Evolutionary conservation across 31 red algal genomes (phyloP).

Genomic region (Asparagopsis taxiformis): DNA sequence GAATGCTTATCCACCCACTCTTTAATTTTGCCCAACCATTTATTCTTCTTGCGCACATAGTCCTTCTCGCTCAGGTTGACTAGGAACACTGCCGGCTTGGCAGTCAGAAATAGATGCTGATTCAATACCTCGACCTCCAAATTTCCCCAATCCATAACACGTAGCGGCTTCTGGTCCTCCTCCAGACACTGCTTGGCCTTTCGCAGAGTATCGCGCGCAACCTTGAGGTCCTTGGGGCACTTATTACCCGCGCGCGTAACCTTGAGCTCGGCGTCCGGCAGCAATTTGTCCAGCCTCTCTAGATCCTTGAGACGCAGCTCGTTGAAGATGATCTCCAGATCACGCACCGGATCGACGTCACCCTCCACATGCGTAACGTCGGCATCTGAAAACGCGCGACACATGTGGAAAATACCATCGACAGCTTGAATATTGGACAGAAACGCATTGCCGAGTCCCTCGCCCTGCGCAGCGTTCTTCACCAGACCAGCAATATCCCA

Average conservation of each 20-base stretch:
- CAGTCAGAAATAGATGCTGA: conserved; percentile 90
- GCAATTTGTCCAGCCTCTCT: conserved; percentile 60
- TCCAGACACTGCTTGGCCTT: conserved; percentile 76
- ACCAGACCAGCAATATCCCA: conserved; percentile 99
- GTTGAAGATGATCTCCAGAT: conserved; percentile 87
- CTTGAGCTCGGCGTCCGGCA: conserved; percentile 73
- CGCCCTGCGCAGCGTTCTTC: conserved; percentile 88
- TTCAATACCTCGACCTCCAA: conserved; percentile 91
- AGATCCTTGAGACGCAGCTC: conserved; percentile 96
- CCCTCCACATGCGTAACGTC: conserved; percentile 98
- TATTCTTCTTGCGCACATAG: conserved; percentile 95
- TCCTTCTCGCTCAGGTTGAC: conserved; percentile 97
- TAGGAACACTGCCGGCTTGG: conserved; percentile 93
- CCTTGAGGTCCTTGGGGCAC: conserved; percentile 82
- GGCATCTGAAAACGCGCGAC: conserved; percentile 90
- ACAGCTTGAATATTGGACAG: conserved; percentile 96
- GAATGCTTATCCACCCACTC: conserved; percentile 87
- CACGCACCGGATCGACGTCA: conserved; percentile 84
- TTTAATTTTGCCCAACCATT: conserved; percentile 94
- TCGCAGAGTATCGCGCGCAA: conserved; percentile 71
- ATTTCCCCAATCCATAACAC: conserved; percentile 72
- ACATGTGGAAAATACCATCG: conserved; percentile 95
- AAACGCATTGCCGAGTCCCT: conserved; percentile 98
- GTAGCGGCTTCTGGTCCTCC: conserved; percentile 77
- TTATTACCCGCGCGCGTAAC: conserved; percentile 84